Percentiles rank a stretch among this genome's conserved stretches.
phyloP scores from a whole-genome alignment of 192 early-diverging fungal species.

The Endogone sp. region DNA sequence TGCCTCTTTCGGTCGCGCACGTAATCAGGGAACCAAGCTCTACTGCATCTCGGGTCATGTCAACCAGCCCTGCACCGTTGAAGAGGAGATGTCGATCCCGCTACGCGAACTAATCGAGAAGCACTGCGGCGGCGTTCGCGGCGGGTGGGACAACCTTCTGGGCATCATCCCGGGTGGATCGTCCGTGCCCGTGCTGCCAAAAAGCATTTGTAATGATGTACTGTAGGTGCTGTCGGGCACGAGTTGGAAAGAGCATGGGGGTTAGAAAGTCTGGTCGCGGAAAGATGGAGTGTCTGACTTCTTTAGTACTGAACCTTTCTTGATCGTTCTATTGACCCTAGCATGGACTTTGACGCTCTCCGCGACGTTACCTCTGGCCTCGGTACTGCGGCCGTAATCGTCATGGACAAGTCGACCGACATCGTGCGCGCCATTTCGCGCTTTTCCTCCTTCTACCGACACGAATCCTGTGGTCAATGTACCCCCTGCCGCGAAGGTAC shows the following conservation, averaged over 20 bases:
- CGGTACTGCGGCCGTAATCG: constrained; percentile 96
- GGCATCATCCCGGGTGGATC: constrained; percentile 97
- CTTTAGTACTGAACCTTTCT: background rate
- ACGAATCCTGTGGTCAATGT: constrained; percentile 99
- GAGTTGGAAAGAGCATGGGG: background rate
- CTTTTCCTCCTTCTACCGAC: constrained; percentile 91
- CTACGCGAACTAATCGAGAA: constrained; percentile 88
- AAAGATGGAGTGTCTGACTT: background rate
- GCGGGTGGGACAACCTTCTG: constrained; percentile 98
- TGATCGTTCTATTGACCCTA: background rate
- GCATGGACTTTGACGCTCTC: constrained; percentile 98
- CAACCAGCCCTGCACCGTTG: constrained; percentile 96
- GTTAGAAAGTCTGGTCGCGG: background rate
- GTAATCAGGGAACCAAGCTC: constrained; percentile 94
- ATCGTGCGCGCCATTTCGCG: constrained; percentile 91
- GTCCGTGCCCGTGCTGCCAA: constrained; percentile 87
- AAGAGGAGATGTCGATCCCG: constrained; percentile 99
- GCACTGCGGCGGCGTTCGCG: constrained; percentile 95
- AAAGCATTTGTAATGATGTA: constrained; percentile 82
- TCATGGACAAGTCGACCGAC: constrained; percentile 98
- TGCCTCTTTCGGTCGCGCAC: constrained; percentile 86
- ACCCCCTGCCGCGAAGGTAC: constrained; percentile 98
- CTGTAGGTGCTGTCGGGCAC: constrained; percentile 31
- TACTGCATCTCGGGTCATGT: constrained; percentile 98
- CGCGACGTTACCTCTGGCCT: constrained; percentile 91